Evolutionary conservation across 495 filamentous ascomycete genomes (phyloP), one percentile per base, ranked within the genome.

Genomic region (Endocarpon pusillum): DNA sequence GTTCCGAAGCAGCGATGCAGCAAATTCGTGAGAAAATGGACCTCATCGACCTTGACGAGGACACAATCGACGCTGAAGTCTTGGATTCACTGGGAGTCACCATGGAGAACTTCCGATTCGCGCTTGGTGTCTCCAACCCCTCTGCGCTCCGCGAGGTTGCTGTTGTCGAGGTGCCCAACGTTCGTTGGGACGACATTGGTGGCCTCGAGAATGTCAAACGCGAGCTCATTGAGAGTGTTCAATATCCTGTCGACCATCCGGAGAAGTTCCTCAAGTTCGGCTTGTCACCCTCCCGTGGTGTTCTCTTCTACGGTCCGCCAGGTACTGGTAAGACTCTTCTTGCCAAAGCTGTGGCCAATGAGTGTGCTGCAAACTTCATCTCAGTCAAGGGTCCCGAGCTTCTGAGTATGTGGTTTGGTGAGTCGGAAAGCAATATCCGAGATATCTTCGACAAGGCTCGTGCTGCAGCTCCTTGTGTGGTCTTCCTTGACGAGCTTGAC

Each of bases 11-110:
- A 54, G 89, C 89, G 37, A 96, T 97, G 89, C 91, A 97, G 60
- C 91, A 96, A 62, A 97, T 97, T 53, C 84, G 89, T 62, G 89
- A 97, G 66, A 97, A 97, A 78, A 97, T 97, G 89, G 89, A 97
- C 54, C 74, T 97, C 42, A 97, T 97, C 43, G 89, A 97, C 57
- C 73, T 97, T 25, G 91, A 97, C 44, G 89, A 97, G 58, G 89
- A 97, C 46, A 97, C 89, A 32, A 96, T 97, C 39, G 89, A 97
- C 51, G 91, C 89, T 33, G 89, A 97, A 61, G 91, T 97, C 24
- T 69, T 97, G 32, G 91, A 97, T 60, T 93, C 89, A 19, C 74
- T 97, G 27, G 89, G 89, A 56, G 89, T 97, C 34, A 97, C 89
- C 38, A 94, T 94, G 82, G 89, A 97, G 53, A 96, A 97, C 72